Percentiles rank a stretch among this genome's conserved stretches.
These are phyloP conservation scores for Setomelanomma holmii DNA, from an alignment of 2,329 filamentous ascomycete genomes.

Conservation along the genomic window DNA sequence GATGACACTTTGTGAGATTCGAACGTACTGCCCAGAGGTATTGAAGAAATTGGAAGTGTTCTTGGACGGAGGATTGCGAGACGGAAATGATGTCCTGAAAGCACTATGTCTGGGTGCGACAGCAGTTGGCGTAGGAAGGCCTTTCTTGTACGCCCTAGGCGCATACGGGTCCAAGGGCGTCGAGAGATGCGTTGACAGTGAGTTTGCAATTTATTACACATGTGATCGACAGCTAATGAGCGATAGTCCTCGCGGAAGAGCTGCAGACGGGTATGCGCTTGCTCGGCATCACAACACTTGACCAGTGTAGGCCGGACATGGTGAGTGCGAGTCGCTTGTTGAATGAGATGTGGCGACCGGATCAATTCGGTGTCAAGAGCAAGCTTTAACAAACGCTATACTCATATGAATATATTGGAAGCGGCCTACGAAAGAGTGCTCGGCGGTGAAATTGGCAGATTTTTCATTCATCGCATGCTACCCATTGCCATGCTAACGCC, in stretches of 20 bases:
- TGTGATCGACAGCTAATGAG: slow-evolving; percentile 9
- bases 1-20: slow-evolving; percentile 49
- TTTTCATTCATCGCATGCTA: neutral
- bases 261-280: slow-evolving; percentile 71
- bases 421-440: too few species aligned
- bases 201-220: slow-evolving; percentile 16
- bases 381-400: too few species aligned
- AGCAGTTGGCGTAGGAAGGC: slow-evolving; percentile 48
- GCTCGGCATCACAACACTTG: slow-evolving; percentile 67
- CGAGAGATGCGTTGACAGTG: slow-evolving; percentile 46
- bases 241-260: slow-evolving; percentile 60
- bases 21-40: slow-evolving; percentile 46
- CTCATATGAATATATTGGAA: too few species aligned
- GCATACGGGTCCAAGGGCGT: slow-evolving; percentile 48
- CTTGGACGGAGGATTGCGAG: slow-evolving; percentile 47
- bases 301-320: slow-evolving; percentile 67
- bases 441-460: neutral
- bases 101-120: slow-evolving; percentile 50
- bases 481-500: slow-evolving; percentile 3
- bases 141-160: slow-evolving; percentile 48
- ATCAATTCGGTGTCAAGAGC: slow-evolving; percentile 29
- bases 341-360: slow-evolving; percentile 46
- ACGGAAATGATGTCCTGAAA: slow-evolving; percentile 50
- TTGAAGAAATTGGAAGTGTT: slow-evolving; percentile 47
- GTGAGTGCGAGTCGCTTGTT: slow-evolving; percentile 56